phyloP scores from a whole-genome alignment of 345 rosid species.

The Microcos paniculata region DNA sequence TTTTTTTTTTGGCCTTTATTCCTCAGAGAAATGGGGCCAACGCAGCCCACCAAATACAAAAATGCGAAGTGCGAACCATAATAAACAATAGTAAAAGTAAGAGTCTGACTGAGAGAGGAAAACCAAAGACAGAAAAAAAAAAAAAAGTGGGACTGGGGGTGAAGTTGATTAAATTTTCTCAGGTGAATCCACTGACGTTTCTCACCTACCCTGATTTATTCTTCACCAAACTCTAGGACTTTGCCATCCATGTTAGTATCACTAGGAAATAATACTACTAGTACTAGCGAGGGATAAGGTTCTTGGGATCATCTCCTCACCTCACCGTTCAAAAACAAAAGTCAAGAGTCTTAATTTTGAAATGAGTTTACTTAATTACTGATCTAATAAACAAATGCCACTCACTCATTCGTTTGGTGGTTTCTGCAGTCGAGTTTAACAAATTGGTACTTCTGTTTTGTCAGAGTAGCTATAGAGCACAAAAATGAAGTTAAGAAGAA shows the following conservation, averaged over 20 bases:
- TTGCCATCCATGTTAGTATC: neutral
- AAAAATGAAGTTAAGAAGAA: too few relatives aligned
- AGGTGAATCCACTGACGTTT: constrained; percentile 11
- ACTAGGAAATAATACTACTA: too few relatives aligned
- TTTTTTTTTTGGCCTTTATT: neutral
- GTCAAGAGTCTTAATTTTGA: neutral
- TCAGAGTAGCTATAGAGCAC: too few relatives aligned
- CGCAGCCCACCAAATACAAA: neutral
- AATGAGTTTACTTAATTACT: neutral
- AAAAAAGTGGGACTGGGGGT: neutral
- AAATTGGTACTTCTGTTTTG: neutral
- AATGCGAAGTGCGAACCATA: neutral
- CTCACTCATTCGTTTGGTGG: neutral
- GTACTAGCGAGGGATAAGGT: neutral
- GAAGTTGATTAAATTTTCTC: neutral
- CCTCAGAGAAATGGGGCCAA: neutral
- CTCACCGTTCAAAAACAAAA: neutral
- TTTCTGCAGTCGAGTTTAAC: neutral
- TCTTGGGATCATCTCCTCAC: neutral
- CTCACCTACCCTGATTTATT: constrained; percentile 3
- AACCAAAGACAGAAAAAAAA: neutral
- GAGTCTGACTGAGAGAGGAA: too few relatives aligned
- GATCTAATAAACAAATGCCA: neutral
- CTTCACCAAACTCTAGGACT: neutral
- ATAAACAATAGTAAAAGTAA: too few relatives aligned